phyloP scores from a whole-genome alignment of 2,329 filamentous ascomycete species.

The Leptographium procerum region DNA sequence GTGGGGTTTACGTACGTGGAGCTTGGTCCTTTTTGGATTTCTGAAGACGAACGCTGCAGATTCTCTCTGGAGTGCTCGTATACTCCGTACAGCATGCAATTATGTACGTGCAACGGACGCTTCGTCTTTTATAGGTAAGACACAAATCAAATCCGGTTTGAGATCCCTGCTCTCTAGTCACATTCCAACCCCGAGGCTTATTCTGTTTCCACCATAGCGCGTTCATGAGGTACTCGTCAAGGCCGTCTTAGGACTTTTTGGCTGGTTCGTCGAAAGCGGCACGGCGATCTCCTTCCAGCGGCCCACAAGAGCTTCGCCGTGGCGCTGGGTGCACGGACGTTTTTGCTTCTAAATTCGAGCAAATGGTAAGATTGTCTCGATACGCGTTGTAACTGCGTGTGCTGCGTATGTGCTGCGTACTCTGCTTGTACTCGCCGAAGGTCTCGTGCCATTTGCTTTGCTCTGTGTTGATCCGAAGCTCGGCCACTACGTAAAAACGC shows the following conservation, averaged over 20 bases:
- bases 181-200: too few relatives aligned
- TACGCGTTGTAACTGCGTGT: too few relatives aligned
- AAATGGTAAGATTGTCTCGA: too few relatives aligned
- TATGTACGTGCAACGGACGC: background rate
- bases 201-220: background rate
- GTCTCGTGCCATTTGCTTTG: background rate
- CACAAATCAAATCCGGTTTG: background rate
- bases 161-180: background rate
- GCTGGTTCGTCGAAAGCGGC: background rate
- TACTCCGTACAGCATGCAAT: too few relatives aligned
- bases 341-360: background rate
- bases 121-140: background rate
- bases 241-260: background rate
- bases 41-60: background rate
- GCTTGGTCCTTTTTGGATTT: background rate
- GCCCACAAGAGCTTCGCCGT: background rate
- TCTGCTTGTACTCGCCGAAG: background rate
- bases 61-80: too few relatives aligned
- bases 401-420: too few relatives aligned
- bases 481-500: background rate
- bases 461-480: background rate
- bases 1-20: background rate
- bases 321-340: background rate
- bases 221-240: background rate
- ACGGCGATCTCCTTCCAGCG: background rate